Evolutionary conservation across 1,284 basidiomycete genomes (phyloP), one percentile per base, ranked within the genome.

Genomic region (Trametes sp.): DNA sequence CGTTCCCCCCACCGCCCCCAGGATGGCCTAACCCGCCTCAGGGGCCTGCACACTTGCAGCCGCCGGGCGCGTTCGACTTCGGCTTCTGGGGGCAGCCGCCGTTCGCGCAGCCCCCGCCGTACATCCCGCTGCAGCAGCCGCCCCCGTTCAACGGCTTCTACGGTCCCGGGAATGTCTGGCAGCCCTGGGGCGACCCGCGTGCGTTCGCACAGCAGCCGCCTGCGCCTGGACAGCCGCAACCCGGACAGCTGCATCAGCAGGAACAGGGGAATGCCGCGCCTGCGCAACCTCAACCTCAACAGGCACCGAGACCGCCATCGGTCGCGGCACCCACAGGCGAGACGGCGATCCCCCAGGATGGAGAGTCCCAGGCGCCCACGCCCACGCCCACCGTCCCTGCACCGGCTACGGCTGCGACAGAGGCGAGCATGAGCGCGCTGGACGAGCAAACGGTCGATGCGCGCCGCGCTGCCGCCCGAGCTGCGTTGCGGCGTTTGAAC

Each of bases 91-190:
- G 54, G 19, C 62, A 61, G 61, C 64, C 60, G 56, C 66, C 26
- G 64, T 65, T 35, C 73, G 71, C 33, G 10, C 75, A 72, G 42
- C 67, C 54, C 46, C 73, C 70, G 31, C 76, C 69, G 36, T 26
- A 24, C 23, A 45, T 45, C 9, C 71, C 72, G 23, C 64, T 78
- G n/a, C 75, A 74, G 41, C 72, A 70, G 13, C 72, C 75, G 1
- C 77, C 77, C 4, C 57, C 73, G 7, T 75, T 76, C 56, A 67
- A 75, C 62, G 89, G 89, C 7, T 90, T 89, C 66, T 77, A 81
- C 41, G 87, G 87, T 4, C 88, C 88, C 19, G 83, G 81, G 41
- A 85, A 83, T n/a, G 79, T 75, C 21, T 90, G 87, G 86, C 85
- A 84, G 59, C 82, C 81, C 26, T 90, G 88, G 88, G 77, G 76